Evolutionary conservation across 495 filamentous ascomycete genomes (phyloP).

Genomic region (Penicillium pulvis): DNA sequence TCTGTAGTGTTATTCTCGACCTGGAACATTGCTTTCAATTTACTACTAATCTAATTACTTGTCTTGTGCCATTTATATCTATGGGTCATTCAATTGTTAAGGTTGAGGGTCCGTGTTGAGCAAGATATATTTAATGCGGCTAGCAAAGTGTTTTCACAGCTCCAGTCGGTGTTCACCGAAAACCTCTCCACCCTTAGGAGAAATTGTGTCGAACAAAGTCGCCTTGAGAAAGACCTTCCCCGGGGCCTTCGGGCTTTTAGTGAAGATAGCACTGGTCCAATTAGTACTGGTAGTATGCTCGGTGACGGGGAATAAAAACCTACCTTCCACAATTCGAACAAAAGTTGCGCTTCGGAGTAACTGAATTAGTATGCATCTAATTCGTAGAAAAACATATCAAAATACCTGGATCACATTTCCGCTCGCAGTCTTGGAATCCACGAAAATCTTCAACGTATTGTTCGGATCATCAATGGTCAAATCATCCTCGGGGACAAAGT

Average conservation of each 20-base stretch:
- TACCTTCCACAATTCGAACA: conserved; percentile 37
- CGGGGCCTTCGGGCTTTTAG: conserved; percentile 18
- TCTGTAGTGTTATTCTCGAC: too few relatives aligned
- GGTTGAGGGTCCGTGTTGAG: too few relatives aligned
- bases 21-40: too few relatives aligned
- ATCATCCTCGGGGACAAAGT: conserved; percentile 18
- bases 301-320: not conserved
- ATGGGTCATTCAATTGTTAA: too few relatives aligned
- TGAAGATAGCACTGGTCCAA: conserved; percentile 19
- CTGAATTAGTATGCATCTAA: conserved; percentile 2
- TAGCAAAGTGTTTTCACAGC: not conserved
- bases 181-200: conserved; percentile 16
- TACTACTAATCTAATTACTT: too few relatives aligned
- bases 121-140: too few relatives aligned
- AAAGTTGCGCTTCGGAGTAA: conserved; percentile 24
- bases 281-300: not conserved
- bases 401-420: conserved; percentile 9
- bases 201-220: conserved; percentile 25
- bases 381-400: not conserved
- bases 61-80: too few relatives aligned
- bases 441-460: conserved; percentile 13
- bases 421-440: conserved; percentile 21
- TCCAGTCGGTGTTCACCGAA: conserved; percentile 20
- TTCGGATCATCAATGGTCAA: conserved; percentile 26
- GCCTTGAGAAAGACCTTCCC: conserved; percentile 32